Evolutionary conservation across 176 grass and related monocot species (phyloP).

Genomic region (Lolium multiflorum): DNA sequence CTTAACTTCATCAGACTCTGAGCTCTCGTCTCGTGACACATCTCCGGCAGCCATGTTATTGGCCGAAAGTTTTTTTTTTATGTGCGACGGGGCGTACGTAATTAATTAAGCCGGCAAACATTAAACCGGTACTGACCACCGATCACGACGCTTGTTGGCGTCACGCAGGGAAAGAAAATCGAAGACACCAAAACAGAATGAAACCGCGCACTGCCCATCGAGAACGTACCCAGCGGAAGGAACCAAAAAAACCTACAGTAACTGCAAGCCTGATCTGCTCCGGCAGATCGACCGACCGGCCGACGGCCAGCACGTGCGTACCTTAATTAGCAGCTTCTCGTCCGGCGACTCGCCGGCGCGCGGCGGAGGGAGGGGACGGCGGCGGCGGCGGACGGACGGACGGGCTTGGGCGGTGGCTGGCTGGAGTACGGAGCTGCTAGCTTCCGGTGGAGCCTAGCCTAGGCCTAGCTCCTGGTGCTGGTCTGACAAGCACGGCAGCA

Average conservation of each 20-base stretch:
- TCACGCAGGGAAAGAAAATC: no score
- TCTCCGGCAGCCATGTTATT: no score
- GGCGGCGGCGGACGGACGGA: not conserved
- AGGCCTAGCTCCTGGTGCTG: not conserved
- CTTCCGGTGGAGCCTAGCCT: not conserved
- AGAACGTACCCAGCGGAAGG: not conserved
- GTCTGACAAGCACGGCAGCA: not conserved
- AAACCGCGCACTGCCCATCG: no score
- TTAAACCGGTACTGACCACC: not conserved
- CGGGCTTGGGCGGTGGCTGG: no score
- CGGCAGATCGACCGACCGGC: not conserved
- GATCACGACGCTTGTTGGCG: constrained; percentile 6
- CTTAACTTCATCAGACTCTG: no score
- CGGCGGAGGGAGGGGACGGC: not conserved
- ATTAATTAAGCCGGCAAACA: not conserved
- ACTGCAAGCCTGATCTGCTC: not conserved
- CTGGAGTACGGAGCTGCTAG: no score
- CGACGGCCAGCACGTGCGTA: not conserved
- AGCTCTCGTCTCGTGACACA: no score
- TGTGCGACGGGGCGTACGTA: no score
- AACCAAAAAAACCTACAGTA: not conserved
- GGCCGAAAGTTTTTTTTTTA: no score
- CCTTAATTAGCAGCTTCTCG: not conserved
- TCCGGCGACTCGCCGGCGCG: no score
- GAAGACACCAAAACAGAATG: no score